phyloP scores from a whole-genome alignment of 306 rosid genomes.

The Canavalia ensiformis region DNA sequence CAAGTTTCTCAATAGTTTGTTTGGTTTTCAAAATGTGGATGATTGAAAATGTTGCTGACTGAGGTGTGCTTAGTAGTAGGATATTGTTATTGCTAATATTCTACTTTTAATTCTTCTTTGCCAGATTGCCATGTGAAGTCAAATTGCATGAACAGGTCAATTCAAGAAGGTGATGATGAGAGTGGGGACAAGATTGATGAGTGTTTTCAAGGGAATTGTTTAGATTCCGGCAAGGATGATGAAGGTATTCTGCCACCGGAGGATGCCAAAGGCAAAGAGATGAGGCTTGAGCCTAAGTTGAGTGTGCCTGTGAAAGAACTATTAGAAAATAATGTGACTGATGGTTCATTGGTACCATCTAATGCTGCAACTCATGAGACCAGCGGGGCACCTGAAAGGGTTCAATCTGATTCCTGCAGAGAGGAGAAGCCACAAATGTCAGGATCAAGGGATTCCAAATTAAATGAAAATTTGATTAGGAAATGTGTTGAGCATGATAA shows the following conservation, averaged over 20 bases:
- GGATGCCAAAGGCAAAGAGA: slow-evolving; percentile 33
- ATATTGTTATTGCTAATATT: slow-evolving; percentile 27
- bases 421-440: slow-evolving; percentile 42
- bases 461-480: slow-evolving; percentile 42
- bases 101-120: slow-evolving; percentile 37
- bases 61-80: slow-evolving; percentile 10
- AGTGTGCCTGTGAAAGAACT: slow-evolving; percentile 39
- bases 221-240: slow-evolving; percentile 41
- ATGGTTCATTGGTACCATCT: slow-evolving; percentile 16
- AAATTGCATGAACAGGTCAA: slow-evolving; percentile 41
- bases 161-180: slow-evolving; percentile 40
- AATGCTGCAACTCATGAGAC: slow-evolving; percentile 29
- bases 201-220: slow-evolving; percentile 34
- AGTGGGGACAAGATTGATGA: slow-evolving; percentile 44
- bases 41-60: slow-evolving; percentile 34
- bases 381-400: slow-evolving; percentile 46
- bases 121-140: slow-evolving; percentile 55
- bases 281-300: slow-evolving; percentile 38
- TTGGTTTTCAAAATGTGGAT: slow-evolving; percentile 24
- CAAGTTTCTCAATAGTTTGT: slow-evolving; percentile 5
- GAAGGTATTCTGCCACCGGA: slow-evolving; percentile 28
- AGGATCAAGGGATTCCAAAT: slow-evolving; percentile 35
- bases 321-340: slow-evolving; percentile 1
- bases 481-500: slow-evolving; percentile 42
- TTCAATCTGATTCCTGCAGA: slow-evolving; percentile 32